Evolutionary conservation across 208 protist species (phyloP).

Genomic region (Kentomonas sorsogonicus): DNA sequence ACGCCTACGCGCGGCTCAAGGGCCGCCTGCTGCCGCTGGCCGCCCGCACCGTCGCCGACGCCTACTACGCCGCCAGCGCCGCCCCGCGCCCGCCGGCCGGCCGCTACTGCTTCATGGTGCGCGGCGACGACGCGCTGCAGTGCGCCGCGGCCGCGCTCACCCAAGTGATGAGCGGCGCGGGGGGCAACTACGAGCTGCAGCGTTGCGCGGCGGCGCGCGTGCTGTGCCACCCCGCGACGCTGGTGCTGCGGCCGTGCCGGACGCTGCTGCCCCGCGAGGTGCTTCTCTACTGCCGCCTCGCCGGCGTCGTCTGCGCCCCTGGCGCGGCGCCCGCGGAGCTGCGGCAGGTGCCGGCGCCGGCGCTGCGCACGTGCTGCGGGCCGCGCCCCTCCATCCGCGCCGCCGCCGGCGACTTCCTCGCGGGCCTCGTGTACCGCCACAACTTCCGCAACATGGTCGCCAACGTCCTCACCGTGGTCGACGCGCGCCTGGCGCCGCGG

Average conservation of each 20-base stretch:
- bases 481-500: conserved; percentile 17
- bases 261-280: conserved; percentile 60
- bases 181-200: background rate
- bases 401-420: conserved; percentile 18
- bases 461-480: conserved; percentile 19
- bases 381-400: background rate
- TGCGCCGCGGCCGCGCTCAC: conserved; percentile 41
- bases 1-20: conserved; percentile 40
- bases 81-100: too few species aligned
- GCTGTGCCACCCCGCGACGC: conserved; percentile 6
- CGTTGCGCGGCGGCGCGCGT: background rate
- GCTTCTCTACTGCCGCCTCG: conserved; percentile 47
- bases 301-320: conserved; percentile 25
- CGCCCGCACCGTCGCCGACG: conserved; percentile 17
- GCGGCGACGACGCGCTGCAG: conserved; percentile 52
- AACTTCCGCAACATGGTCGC: conserved; percentile 20
- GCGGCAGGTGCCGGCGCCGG: background rate
- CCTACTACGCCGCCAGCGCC: background rate
- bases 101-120: conserved; percentile 36
- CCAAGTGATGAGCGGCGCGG: conserved; percentile 18
- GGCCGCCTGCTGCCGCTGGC: conserved; percentile 34
- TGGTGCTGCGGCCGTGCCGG: conserved; percentile 62
- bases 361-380: background rate
- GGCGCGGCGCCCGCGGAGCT: conserved; percentile 17
- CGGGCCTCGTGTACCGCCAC: conserved; percentile 19